Conservation (phyloP, 192 early-diverging fungal species). For the Podochytrium sp. region DNA sequence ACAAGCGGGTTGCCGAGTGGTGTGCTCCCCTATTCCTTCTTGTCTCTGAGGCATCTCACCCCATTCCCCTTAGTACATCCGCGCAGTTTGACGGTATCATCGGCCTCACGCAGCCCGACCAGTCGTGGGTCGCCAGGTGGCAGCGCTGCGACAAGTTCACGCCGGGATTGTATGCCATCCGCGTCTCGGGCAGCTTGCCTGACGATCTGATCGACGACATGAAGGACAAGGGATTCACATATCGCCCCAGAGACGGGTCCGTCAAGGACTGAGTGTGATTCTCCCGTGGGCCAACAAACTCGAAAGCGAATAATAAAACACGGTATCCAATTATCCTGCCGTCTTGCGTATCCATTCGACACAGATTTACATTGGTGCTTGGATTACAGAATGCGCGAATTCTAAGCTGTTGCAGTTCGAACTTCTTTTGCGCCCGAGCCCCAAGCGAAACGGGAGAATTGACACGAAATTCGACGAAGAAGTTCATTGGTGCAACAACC, state of each 20-base stretch:
- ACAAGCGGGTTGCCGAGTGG: constrained; percentile 15
- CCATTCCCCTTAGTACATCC: constrained; percentile 39
- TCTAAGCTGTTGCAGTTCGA: background rate
- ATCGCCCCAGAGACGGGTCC: constrained; percentile 55
- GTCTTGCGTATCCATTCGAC: too few relatives aligned
- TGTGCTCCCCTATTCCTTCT: background rate
- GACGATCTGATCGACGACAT: constrained; percentile 45
- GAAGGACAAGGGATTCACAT: constrained; percentile 47
- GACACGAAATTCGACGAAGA: too few relatives aligned
- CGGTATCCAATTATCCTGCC: too few relatives aligned
- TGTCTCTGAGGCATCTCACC: background rate
- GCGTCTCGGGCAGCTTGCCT: constrained; percentile 50
- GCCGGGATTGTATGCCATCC: constrained; percentile 56
- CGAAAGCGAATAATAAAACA: too few relatives aligned
- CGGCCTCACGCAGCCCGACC: constrained; percentile 46
- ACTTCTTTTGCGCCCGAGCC: too few relatives aligned
- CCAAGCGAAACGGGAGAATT: too few relatives aligned
- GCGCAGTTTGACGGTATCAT: constrained; percentile 54
- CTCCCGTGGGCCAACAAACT: background rate
- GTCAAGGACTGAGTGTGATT: constrained; percentile 42
- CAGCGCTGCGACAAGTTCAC: constrained; percentile 57
- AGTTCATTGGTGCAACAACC: too few relatives aligned
- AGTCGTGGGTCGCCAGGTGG: constrained; percentile 56
- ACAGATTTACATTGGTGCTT: too few relatives aligned
- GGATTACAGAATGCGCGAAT: background rate